Evolutionary conservation across 2,329 filamentous ascomycete species (phyloP).

Genomic region (Paecilomyces variotii): DNA sequence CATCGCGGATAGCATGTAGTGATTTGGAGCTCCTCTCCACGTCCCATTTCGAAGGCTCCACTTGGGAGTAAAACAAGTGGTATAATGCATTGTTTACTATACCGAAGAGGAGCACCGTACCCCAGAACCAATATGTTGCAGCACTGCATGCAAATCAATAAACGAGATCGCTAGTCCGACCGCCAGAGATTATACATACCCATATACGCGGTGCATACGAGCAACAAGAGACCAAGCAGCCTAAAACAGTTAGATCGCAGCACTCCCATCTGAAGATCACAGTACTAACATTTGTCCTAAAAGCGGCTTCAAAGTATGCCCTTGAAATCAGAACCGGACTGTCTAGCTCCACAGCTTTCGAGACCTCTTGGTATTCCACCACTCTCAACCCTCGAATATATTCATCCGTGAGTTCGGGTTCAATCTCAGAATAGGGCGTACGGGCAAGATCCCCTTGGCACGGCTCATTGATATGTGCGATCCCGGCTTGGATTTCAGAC

Average conservation of each 20-base stretch:
- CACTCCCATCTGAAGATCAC: neutral
- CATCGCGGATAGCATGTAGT: neutral
- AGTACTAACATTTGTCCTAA: slow-evolving; percentile 24
- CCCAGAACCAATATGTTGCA: slow-evolving; percentile 35
- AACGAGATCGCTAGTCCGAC: neutral
- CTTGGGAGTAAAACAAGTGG: slow-evolving; percentile 11
- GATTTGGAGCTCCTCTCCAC: slow-evolving; percentile 1
- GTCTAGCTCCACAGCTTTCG: slow-evolving; percentile 10
- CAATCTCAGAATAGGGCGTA: slow-evolving; percentile 11
- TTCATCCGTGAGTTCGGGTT: slow-evolving; percentile 21
- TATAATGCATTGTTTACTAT: slow-evolving; percentile 21
- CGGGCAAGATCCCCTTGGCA: slow-evolving; percentile 20
- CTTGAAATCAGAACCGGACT: slow-evolving; percentile 24
- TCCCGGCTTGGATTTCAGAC: slow-evolving; percentile 14
- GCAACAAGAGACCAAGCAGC: slow-evolving; percentile 23
- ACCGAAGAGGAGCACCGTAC: slow-evolving; percentile 25
- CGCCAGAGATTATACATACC: slow-evolving; percentile 18
- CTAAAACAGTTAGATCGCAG: slow-evolving; percentile 10
- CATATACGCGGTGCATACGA: slow-evolving; percentile 29
- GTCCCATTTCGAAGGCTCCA: neutral
- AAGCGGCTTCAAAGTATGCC: slow-evolving; percentile 20
- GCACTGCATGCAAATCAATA: slow-evolving; percentile 11
- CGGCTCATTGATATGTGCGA: slow-evolving; percentile 16
- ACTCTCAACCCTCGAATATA: slow-evolving; percentile 24
- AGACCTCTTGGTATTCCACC: slow-evolving; percentile 23